Percentiles rank a stretch among this genome's conserved stretches.
Conservation (phyloP, 768 basidiomycete species). For the Pleurotus sapidus region DNA sequence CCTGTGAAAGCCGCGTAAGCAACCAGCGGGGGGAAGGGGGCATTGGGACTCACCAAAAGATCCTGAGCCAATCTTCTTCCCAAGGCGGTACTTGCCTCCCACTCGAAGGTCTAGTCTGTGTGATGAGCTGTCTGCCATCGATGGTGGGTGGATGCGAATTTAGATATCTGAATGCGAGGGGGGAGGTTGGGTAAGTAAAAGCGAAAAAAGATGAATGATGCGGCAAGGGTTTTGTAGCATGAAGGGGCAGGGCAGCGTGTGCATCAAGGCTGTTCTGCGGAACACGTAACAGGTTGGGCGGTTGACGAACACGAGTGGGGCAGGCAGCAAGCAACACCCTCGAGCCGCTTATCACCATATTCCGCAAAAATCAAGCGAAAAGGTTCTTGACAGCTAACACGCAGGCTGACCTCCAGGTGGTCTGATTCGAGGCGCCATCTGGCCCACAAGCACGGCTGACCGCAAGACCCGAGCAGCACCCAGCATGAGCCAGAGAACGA, state of each 20-base stretch:
- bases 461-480: not conserved
- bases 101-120: slow-evolving; percentile 84
- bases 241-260: slow-evolving; percentile 38
- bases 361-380: slow-evolving; percentile 1
- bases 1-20: slow-evolving; percentile 40
- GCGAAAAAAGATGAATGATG: slow-evolving; percentile 14
- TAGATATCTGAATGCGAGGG: slow-evolving; percentile 13
- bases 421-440: not conserved
- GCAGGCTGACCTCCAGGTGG: not conserved
- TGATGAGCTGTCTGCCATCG: slow-evolving; percentile 72
- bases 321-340: not conserved
- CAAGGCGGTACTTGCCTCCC: slow-evolving; percentile 94
- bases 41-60: slow-evolving; percentile 76
- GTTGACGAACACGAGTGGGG: slow-evolving; percentile 18
- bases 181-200: slow-evolving; percentile 12
- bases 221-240: slow-evolving; percentile 23
- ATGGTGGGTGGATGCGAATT: slow-evolving; percentile 18
- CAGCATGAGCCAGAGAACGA: not conserved
- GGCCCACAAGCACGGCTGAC: not conserved
- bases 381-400: not conserved
- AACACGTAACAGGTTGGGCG: slow-evolving; percentile 33
- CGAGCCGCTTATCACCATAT: not conserved
- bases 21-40: no score
- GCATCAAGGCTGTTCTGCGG: slow-evolving; percentile 33
- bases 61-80: slow-evolving; percentile 99